Evolutionary conservation across 768 basidiomycete genomes (phyloP).

Genomic region (Panaeolus cyanescens): DNA sequence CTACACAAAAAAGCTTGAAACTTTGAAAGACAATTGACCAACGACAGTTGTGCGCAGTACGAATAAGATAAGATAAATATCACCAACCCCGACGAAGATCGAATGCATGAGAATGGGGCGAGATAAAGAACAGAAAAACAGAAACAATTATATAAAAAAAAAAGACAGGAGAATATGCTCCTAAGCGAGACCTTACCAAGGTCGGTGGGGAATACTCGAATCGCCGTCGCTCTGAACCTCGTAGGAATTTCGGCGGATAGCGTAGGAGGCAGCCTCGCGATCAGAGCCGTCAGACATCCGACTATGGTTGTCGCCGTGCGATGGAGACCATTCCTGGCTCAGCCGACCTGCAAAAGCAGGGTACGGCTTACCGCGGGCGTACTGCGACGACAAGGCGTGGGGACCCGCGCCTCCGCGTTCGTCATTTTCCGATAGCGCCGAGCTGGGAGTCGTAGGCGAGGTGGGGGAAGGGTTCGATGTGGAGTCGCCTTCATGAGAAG

Average conservation of each 20-base stretch:
- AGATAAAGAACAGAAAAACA: background rate
- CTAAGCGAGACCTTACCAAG: slow-evolving; percentile 37
- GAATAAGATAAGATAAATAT: slow-evolving; percentile 4
- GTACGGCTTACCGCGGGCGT: slow-evolving; percentile 16
- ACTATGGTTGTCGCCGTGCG: slow-evolving; percentile 11
- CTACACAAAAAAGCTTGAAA: background rate
- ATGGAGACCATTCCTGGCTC: slow-evolving; percentile 12
- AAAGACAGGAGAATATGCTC: slow-evolving; percentile 1
- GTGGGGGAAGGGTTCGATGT: slow-evolving; percentile 54
- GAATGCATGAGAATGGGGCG: background rate
- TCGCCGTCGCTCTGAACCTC: slow-evolving; percentile 36
- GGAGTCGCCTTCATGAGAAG: slow-evolving; percentile 46
- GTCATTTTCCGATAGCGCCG: slow-evolving; percentile 32
- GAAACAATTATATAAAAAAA: slow-evolving; percentile 11
- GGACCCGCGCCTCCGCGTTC: slow-evolving; percentile 5
- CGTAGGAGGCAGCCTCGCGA: slow-evolving; percentile 5
- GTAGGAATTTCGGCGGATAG: slow-evolving; percentile 22
- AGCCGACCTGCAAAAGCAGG: slow-evolving; percentile 16
- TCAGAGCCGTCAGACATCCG: slow-evolving; percentile 14
- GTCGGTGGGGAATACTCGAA: slow-evolving; percentile 41
- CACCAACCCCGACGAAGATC: background rate
- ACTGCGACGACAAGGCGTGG: slow-evolving; percentile 3
- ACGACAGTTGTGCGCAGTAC: background rate
- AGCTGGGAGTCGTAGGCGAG: slow-evolving; percentile 57
- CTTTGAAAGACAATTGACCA: background rate